Evolutionary conservation across 805 yeast genomes (phyloP).

Genomic region (Wickerhamiella bombiphila): DNA sequence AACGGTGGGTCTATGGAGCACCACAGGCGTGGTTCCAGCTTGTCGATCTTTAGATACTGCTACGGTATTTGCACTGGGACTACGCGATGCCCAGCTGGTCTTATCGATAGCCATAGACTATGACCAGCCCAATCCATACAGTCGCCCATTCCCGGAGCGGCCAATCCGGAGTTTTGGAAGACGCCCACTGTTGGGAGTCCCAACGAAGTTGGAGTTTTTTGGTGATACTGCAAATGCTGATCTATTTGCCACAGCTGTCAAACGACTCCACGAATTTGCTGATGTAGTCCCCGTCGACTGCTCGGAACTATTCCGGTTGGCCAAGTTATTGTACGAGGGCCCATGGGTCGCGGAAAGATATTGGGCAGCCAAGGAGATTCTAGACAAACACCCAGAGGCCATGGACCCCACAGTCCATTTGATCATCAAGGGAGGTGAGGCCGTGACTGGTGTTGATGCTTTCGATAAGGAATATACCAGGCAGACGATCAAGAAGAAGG

Average conservation of each 20-base stretch:
- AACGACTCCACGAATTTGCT: conserved; percentile 27
- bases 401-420: conserved; percentile 72
- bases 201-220: conserved; percentile 49
- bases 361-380: conserved; percentile 61
- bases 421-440: conserved; percentile 67
- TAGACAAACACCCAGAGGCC: conserved; percentile 54
- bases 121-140: conserved; percentile 66
- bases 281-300: conserved; percentile 51
- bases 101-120: conserved; percentile 57
- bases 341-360: conserved; percentile 98
- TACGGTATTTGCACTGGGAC: conserved; percentile 62
- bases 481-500: conserved; percentile 57
- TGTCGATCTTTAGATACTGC: conserved; percentile 90
- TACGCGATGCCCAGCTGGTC: conserved; percentile 70
- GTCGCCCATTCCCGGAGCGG: conserved; percentile 56
- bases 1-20: conserved; percentile 73
- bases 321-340: conserved; percentile 84
- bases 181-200: conserved; percentile 61
- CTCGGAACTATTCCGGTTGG: conserved; percentile 60
- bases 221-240: conserved; percentile 68
- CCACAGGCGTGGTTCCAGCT: conserved; percentile 92
- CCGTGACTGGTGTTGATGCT: conserved; percentile 66
- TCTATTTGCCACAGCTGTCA: conserved; percentile 49
- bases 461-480: conserved; percentile 80
- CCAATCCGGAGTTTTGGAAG: conserved; percentile 46